Percentiles rank a stretch among this genome's conserved stretches.
These are phyloP conservation scores for Salinomyces thailandicus DNA, from an alignment of 2,329 filamentous ascomycete species.

Conservation along the genomic window DNA sequence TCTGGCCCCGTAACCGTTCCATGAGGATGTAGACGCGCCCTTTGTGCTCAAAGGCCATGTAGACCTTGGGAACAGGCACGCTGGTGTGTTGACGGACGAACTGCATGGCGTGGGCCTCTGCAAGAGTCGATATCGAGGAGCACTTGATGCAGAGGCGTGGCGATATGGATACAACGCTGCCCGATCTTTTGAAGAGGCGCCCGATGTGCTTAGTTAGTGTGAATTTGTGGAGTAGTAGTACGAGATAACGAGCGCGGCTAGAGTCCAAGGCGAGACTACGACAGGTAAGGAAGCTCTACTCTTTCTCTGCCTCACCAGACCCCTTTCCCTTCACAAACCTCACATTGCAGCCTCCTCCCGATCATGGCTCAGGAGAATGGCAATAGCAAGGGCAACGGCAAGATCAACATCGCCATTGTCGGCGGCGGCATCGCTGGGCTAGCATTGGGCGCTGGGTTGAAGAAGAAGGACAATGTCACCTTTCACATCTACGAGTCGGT, in stretches of 20 bases:
- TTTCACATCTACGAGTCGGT: slow-evolving; percentile 44
- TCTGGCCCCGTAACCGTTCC: slow-evolving; percentile 16
- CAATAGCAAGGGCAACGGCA: background rate
- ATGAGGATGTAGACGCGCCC: slow-evolving; percentile 39
- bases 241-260: no score
- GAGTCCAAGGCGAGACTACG: no score
- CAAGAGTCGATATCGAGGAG: no score
- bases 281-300: no score
- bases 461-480: slow-evolving; percentile 32
- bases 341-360: background rate
- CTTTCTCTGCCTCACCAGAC: background rate
- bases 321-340: background rate
- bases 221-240: no score
- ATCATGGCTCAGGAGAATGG: no score
- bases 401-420: slow-evolving; percentile 36
- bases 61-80: slow-evolving; percentile 37
- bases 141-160: no score
- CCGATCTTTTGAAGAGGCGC: no score
- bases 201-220: no score
- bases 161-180: no score
- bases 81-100: slow-evolving; percentile 33
- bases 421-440: slow-evolving; percentile 45
- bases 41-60: slow-evolving; percentile 34
- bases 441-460: slow-evolving; percentile 37
- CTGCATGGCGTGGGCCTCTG: slow-evolving; percentile 33